Evolutionary conservation across 352 stramenopile species (phyloP), one percentile per base, ranked within the genome.

Genomic region (Globisporangium yorkense): DNA sequence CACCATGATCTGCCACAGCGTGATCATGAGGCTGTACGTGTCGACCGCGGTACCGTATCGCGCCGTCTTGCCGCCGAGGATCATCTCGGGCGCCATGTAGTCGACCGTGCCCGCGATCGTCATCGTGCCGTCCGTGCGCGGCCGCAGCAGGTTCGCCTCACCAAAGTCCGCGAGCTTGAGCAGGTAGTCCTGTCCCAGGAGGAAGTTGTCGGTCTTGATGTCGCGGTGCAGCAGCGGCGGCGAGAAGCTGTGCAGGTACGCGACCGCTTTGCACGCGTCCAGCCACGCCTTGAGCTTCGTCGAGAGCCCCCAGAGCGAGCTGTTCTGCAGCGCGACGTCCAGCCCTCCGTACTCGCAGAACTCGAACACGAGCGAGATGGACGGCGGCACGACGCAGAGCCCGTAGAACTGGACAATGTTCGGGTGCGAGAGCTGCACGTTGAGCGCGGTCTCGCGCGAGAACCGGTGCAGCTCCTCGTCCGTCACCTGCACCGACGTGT

Each of bases 1-100:
- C 35, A 92, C 81, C 71, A 94, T 81, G 61, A 94, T 94, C 64
- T 94, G 81, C 84, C 84, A 94, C 10, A 94, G 61, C 51, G 84
- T 94, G 57, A 94, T 91, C 80, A 92, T 91, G 8, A 94, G 60
- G 56, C 82, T 92, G 68, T 94, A 94, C 24, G 91, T 83, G 52
- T 94, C 84, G 1, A 90, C 82, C 5, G 76, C 82, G 0, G 84
- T 89, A 59, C 72, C 84, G 31, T 94, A 94, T 3, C 78, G 67
- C 2, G 84, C 82, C 6, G 82, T 89, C 59, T 92, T 92, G 55
- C 84, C 82, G 2, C 84, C 84, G 5, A 88, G 77, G 41, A 91
- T 91, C 81, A 91, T 92, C 62, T 92, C 83, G 0, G 83, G 83
- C 0, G 83, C 84, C 84, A 94, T 94, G 57, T 90, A 94, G 54